phyloP scores from a whole-genome alignment of 192 early-diverging fungal species.

The Coemansia interrupta region DNA sequence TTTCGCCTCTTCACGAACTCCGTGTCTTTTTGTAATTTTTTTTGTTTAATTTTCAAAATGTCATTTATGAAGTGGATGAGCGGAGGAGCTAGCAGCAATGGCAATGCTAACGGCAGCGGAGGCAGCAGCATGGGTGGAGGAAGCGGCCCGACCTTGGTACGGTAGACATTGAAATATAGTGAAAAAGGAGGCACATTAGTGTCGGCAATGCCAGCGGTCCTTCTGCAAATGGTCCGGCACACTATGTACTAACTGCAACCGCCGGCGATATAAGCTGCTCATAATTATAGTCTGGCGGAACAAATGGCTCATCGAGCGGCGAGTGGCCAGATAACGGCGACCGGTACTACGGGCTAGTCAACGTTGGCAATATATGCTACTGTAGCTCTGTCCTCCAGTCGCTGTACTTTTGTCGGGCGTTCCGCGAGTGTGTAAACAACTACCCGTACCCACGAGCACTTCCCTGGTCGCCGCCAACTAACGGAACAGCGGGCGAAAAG shows the following conservation, averaged over 20 bases:
- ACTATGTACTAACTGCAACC: background rate
- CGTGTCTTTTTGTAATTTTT: background rate
- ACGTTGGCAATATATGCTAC: conserved; percentile 77
- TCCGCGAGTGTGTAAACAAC: conserved; percentile 84
- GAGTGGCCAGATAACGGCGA: conserved; percentile 64
- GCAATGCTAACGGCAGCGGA: conserved; percentile 10
- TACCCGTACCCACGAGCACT: conserved; percentile 60
- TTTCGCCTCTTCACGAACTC: background rate
- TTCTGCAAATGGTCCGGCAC: background rate
- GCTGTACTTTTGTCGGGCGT: conserved; percentile 90
- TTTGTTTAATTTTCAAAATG: conserved; percentile 33
- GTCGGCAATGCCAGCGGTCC: no score
- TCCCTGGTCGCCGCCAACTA: conserved; percentile 5
- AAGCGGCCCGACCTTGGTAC: background rate
- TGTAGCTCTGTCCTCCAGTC: conserved; percentile 95
- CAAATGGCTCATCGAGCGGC: conserved; percentile 13
- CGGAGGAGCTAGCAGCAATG: conserved; percentile 30
- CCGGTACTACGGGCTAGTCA: conserved; percentile 84
- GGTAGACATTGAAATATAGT: background rate
- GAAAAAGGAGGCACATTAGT: background rate
- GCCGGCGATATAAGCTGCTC: background rate
- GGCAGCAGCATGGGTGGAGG: background rate
- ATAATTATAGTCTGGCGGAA: conserved; percentile 24
- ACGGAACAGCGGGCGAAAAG: no score
- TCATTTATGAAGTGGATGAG: conserved; percentile 72